Conservation (phyloP, 306 rosid species). For the Styphnolobium japonicum region DNA sequence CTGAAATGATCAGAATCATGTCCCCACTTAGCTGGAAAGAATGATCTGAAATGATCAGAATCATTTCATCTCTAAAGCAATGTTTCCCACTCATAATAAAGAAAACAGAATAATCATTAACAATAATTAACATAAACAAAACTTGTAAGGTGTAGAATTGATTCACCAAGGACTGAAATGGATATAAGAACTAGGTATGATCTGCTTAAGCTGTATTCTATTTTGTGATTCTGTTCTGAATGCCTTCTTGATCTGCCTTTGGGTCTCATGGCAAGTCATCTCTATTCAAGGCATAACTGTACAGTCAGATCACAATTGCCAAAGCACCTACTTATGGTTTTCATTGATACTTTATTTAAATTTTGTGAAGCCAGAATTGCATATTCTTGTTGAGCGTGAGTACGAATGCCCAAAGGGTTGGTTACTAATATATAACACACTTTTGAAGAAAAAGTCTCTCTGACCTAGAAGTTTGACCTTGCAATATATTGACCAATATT, state of each 20-base stretch:
- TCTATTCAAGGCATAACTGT: neutral
- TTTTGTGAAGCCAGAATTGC: neutral
- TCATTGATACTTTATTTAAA: neutral
- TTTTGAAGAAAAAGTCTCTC: constrained; percentile 47
- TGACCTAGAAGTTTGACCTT: constrained; percentile 41
- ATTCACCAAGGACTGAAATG: neutral
- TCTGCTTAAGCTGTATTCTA: neutral
- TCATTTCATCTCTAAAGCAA: no score
- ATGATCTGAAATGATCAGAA: no score
- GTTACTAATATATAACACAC: neutral
- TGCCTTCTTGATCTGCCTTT: neutral
- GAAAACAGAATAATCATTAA: no score
- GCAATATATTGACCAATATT: neutral
- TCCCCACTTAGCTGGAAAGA: no score
- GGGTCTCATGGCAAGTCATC: neutral
- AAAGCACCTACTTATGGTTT: constrained; percentile 20
- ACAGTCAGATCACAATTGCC: neutral
- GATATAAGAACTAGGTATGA: neutral
- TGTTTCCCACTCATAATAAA: no score
- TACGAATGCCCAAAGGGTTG: neutral
- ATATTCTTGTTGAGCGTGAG: neutral
- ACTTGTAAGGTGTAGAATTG: neutral
- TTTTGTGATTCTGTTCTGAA: neutral
- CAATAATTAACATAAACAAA: no score
- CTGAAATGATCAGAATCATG: no score